Evolutionary conservation across 2,329 filamentous ascomycete species (phyloP), one percentile per base, ranked within the genome.

Genomic region (Colletotrichum orchidophilum): DNA sequence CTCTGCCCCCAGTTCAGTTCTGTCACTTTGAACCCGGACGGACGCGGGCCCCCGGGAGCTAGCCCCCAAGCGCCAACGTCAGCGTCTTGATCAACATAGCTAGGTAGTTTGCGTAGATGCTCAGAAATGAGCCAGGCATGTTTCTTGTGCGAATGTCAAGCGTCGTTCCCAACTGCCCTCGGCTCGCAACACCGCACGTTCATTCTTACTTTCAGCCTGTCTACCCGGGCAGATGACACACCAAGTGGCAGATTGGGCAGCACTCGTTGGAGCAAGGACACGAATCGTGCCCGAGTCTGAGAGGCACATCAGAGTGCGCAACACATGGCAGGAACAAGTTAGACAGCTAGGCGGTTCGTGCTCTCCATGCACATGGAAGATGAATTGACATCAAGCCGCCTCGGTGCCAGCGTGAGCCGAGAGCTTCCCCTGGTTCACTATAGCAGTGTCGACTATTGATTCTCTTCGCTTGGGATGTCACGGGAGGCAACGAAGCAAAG

Each of bases 321-420:
- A 66, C 26, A 62, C 33, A 52, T 15, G 21, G 63, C 21, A 42
- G 58, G 53, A 54, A 63, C 57, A 54, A 27, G 49, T 31, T 24
- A 42, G 33, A 39, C 33, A 46, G 18, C 18, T 9, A 49, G 39
- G n/a, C 39, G n/a, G 64, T n/a, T 63, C 26, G 65, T 68, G 65
- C 39, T 52, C 65, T 55, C 33, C 59, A 63, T 63, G 58, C 50
- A 49, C 21, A 63, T 49, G 46, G 64, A 66, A 46, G 65, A 67
- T 55, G 49, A 55, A 50, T 39, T 39, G 60, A 53, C 60, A 69
- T 52, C 59, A 69, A 68, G 66, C 54, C 46, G 27, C 33, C 46
- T 50, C 33, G 35, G 54, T 66, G 49, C 21, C 24, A 59, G 15
- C 54, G 5, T 2, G 33, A 24, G 5, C 54, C 31, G 63, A 54